These are phyloP conservation scores for Diaporthe sp. DNA, from an alignment of 2,329 filamentous ascomycete genomes.

Conservation along the genomic window DNA sequence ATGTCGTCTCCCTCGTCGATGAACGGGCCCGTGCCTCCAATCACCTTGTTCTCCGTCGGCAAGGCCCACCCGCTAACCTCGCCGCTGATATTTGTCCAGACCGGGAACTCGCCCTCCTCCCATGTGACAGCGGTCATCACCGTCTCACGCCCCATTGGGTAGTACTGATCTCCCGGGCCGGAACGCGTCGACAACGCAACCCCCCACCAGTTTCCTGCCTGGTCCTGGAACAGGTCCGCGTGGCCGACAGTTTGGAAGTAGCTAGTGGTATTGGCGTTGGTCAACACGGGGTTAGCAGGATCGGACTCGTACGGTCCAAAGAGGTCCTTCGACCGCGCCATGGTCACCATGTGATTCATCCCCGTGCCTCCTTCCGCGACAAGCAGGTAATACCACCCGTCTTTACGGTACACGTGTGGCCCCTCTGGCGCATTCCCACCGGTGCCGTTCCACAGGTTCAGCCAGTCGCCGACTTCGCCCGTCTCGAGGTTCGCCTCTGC, in stretches of 20 bases:
- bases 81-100: conserved; percentile 53
- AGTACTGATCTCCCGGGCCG: conserved; percentile 54
- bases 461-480: conserved; percentile 55
- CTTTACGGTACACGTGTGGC: conserved; percentile 67
- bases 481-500: conserved; percentile 57
- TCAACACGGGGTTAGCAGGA: conserved; percentile 61
- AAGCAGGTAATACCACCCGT: conserved; percentile 67
- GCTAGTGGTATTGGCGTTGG: conserved; percentile 58
- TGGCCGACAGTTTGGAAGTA: conserved; percentile 70
- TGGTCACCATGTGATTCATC: conserved; percentile 62
- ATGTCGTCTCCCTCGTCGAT: conserved; percentile 48
- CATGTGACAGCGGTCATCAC: conserved; percentile 57
- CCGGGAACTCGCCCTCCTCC: conserved; percentile 52
- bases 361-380: conserved; percentile 68
- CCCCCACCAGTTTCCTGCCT: conserved; percentile 56
- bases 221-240: conserved; percentile 69
- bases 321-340: conserved; percentile 59
- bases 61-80: conserved; percentile 47
- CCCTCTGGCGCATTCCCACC: conserved; percentile 64
- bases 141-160: conserved; percentile 61
- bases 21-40: conserved; percentile 46
- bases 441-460: conserved; percentile 63
- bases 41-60: conserved; percentile 41
- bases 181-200: conserved; percentile 58
- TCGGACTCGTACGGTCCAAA: conserved; percentile 61